A percentile compares a stretch with the other conserved stretches of the same genome.
Evolutionary conservation across 2,329 filamentous ascomycete genomes (phyloP).

Genomic region (Beauveria bassiana): DNA sequence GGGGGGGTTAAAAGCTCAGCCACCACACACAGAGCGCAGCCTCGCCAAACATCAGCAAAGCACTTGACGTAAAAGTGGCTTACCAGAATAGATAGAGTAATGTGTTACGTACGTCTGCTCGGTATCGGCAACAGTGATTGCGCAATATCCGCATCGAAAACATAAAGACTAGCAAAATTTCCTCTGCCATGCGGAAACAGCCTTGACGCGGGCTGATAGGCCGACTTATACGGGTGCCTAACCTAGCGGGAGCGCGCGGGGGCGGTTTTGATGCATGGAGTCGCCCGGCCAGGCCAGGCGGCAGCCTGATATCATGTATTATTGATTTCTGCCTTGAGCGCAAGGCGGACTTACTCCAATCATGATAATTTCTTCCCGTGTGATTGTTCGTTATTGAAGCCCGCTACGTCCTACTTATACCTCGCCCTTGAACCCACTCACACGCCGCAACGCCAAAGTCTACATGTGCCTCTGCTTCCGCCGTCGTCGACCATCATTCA

Average conservation of each 20-base stretch:
- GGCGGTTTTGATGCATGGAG: background rate
- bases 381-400: background rate
- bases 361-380: too few relatives aligned
- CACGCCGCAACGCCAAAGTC: background rate
- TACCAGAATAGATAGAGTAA: background rate
- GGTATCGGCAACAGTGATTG: background rate
- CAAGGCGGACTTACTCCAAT: background rate
- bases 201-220: background rate
- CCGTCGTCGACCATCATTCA: background rate
- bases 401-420: background rate
- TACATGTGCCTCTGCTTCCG: conserved; percentile 6
- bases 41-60: background rate
- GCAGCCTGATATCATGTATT: background rate
- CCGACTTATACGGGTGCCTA: conserved; percentile 3
- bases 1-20: background rate
- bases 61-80: background rate
- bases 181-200: background rate
- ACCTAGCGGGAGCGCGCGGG: background rate
- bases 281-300: background rate
- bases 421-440: background rate
- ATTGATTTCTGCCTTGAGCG: background rate
- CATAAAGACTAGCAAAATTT: background rate
- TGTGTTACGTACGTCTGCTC: background rate
- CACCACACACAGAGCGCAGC: too few relatives aligned
- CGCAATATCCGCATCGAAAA: background rate